Evolutionary conservation across 1,284 basidiomycete species (phyloP), one percentile per base, ranked within the genome.

Genomic region (Heliocybe sulcata): DNA sequence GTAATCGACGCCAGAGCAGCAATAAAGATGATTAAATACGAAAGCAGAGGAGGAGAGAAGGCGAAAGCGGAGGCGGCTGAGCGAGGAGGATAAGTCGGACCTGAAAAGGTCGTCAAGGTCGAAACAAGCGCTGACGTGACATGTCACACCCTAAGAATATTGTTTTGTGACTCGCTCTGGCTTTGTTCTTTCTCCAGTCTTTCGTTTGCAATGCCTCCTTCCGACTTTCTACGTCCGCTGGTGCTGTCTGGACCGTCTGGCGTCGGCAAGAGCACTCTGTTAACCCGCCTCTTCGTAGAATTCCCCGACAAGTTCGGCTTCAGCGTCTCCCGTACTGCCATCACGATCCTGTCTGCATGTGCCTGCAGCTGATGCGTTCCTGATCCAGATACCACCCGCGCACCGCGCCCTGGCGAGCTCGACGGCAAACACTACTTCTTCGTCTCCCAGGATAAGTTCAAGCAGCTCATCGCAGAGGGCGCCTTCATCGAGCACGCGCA

Each of bases 241-340:
- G 85, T 92, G 45, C 75, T 92, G 51, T 91, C 85, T 58, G 90
- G 90, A 0, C 90, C 90, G 0, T 95, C 92, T 1, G 96, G 96
- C 22, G 91, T 94, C 1, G 96, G 96, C 54, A 99, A 98, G 71
- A 92, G 90, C 64, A 97, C 96, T 0, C 83, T 98, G 53, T 81
- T 99, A 57, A 82, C 82, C 58, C 85, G 84, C 52, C 85, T 99
- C 51, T 94, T 98, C 66, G 75, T 74, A 29, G 88, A 94, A 48
- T 84, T 81, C 64, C 94, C 94, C 3, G 84, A 88, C 67, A 83
- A 80, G 59, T 99, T 98, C 70, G 92, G 92, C 3, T 99, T 98
- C 75, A 88, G 85, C 63, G 90, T 99, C 56, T 98, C 94, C 53
- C 96, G 94, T 95, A 71, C 6, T 62, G 87, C 74, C 31, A 31